phyloP scores from a whole-genome alignment of 345 rosid species.

The Gynandropsis gynandra region DNA sequence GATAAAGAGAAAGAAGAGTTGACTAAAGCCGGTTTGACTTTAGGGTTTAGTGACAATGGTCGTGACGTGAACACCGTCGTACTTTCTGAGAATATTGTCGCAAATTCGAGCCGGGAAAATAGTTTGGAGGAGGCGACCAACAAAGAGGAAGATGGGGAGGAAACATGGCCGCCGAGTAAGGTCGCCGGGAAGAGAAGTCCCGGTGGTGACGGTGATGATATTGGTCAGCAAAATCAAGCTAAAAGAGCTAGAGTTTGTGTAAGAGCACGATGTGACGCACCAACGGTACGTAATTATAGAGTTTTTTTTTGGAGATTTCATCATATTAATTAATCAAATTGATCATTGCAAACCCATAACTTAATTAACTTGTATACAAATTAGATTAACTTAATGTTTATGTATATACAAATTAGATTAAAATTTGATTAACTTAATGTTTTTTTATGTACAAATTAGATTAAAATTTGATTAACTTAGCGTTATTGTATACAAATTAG shows the following conservation, averaged over 20 bases:
- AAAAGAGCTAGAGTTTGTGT: slow-evolving; percentile 92
- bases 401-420: too few species aligned
- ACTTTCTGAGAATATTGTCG: slow-evolving; percentile 21
- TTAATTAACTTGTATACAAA: too few species aligned
- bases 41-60: slow-evolving; percentile 32
- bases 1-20: slow-evolving; percentile 32
- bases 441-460: too few species aligned
- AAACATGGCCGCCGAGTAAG: slow-evolving; percentile 47
- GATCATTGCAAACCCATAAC: too few species aligned
- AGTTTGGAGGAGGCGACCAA: slow-evolving; percentile 32
- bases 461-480: too few species aligned
- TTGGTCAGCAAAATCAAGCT: slow-evolving; percentile 40
- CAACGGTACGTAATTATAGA: slow-evolving; percentile 52
- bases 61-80: neutral
- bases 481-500: too few species aligned
- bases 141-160: slow-evolving; percentile 43
- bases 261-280: slow-evolving; percentile 78
- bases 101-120: slow-evolving; percentile 31
- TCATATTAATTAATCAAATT: too few species aligned
- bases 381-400: too few species aligned
- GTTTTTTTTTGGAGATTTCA: too few species aligned
- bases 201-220: slow-evolving; percentile 38
- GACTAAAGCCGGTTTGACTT: slow-evolving; percentile 41
- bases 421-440: too few species aligned
- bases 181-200: slow-evolving; percentile 28